A percentile compares a stretch with the other conserved stretches of the same genome.
These are phyloP conservation scores for Erodium maritimum DNA, from an alignment of 345 rosid species.

Conservation along the genomic window DNA sequence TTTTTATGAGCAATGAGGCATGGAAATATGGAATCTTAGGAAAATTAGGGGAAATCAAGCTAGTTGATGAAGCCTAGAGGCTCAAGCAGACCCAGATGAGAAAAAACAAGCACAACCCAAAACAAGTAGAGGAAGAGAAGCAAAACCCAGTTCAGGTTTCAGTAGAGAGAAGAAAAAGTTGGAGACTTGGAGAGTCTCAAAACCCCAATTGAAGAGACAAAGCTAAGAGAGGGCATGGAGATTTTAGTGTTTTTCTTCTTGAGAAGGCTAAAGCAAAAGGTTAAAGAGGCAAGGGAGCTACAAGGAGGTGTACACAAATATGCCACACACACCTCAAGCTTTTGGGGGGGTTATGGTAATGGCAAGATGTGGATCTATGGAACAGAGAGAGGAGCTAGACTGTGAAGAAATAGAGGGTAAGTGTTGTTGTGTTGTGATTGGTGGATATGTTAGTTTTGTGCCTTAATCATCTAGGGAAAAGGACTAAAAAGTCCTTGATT, in stretches of 20 bases:
- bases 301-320: constrained; percentile 4
- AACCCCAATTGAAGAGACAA: background rate
- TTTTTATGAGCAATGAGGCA: constrained; percentile 20
- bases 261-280: constrained; percentile 5
- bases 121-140: constrained; percentile 1
- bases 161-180: constrained; percentile 8
- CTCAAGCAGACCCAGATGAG: background rate
- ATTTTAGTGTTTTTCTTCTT: background rate
- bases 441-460: constrained; percentile 26
- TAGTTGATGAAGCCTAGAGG: constrained; percentile 18
- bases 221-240: constrained; percentile 10
- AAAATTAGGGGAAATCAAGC: constrained; percentile 14
- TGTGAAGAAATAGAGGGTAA: constrained; percentile 22
- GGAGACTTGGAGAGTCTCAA: constrained; percentile 3
- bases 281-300: constrained; percentile 6
- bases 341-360: background rate
- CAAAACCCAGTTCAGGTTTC: constrained; percentile 13
- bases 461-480: constrained; percentile 7
- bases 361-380: constrained; percentile 8
- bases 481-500: too few relatives aligned
- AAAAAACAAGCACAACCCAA: background rate
- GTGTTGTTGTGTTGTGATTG: constrained; percentile 69
- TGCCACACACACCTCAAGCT: constrained; percentile 9
- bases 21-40: constrained; percentile 19
- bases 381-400: constrained; percentile 11